Percentiles rank a stretch among this genome's conserved stretches.
Evolutionary conservation across 257 asterid genomes (phyloP).

Genomic region (Haberlea rhodopensis): DNA sequence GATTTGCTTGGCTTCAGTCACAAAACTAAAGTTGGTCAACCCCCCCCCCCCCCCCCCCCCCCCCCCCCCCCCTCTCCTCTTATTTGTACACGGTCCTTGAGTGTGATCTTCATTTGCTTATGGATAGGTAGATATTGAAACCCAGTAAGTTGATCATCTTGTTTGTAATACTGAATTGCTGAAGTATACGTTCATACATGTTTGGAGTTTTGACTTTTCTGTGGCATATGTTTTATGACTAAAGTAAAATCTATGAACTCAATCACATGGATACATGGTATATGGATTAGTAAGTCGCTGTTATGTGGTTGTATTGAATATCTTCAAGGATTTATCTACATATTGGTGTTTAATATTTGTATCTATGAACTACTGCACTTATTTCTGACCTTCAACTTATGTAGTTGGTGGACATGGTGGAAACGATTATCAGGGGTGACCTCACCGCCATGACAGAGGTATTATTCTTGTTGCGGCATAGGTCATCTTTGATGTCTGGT

Average conservation of each 20-base stretch:
- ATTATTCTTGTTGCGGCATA: conserved; percentile 18
- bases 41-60: too few relatives aligned
- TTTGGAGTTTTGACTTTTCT: conserved; percentile 11
- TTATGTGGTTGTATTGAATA: not conserved
- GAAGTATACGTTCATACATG: not conserved
- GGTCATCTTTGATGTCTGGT: not conserved
- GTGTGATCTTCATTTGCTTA: not conserved
- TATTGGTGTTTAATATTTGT: conserved; percentile 15
- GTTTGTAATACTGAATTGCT: not conserved
- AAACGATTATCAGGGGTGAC: conserved; percentile 70
- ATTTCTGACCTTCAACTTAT: conserved; percentile 26
- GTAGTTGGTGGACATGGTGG: conserved; percentile 83
- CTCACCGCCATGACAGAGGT: conserved; percentile 82
- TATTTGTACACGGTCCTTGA: too few relatives aligned
- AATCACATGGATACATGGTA: not conserved
- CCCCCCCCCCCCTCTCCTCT: too few relatives aligned
- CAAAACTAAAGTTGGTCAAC: too few relatives aligned
- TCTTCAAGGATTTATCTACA: not conserved
- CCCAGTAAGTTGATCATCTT: conserved; percentile 2
- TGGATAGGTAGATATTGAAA: conserved; percentile 10
- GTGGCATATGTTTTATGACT: not conserved
- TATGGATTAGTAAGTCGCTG: not conserved
- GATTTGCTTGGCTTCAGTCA: not conserved
- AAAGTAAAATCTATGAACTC: not conserved
- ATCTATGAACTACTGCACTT: not conserved